Base-by-base conservation (phyloP, 352 stramenopile species). In the Nannochloropsis limnetica region DNA sequence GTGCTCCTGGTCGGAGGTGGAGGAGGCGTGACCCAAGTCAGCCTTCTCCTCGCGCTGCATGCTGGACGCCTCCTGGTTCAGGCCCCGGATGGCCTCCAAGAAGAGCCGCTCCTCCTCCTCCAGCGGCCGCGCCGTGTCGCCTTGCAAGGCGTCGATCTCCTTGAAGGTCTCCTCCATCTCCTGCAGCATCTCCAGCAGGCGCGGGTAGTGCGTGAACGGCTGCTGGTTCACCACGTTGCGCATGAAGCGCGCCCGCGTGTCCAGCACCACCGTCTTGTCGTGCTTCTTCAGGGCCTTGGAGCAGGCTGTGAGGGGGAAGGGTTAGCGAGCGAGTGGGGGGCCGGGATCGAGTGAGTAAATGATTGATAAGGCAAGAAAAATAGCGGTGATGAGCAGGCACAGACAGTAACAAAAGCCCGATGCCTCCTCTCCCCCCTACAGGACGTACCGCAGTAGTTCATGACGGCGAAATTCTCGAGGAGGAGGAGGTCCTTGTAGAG, bases 281-380 rank as follows among this genome's bases (percentile, higher is more conserved):
- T 96, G 92, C 86, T 95, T 95, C 84, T 96, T 96, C 37, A 96
- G 86, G 79, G 95, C 94, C 87, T 96, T 96, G 23, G 88, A 92
- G 87, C 95, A 95, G n/a, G 86, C 61, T 74, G 61, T n/a, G n/a
- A n/a, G n/a, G n/a, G n/a, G n/a, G n/a, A n/a, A n/a, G n/a, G n/a
- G n/a, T n/a, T n/a, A n/a, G n/a, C n/a, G n/a, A n/a, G n/a, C n/a
- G n/a, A n/a, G n/a, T n/a, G n/a, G n/a, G n/a, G n/a, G n/a, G n/a
- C n/a, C n/a, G 37, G 37, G 37, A 49, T 14, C 11, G 37, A 49
- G 37, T 49, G 37, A 15, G 37, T 49, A 14, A 49, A 49, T 49
- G 37, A 49, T n/a, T n/a, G n/a, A n/a, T n/a, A n/a, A 49, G 17
- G 37, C 37, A 49, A 49, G 37, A 1, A n/a, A n/a, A n/a, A n/a